Conservation (phyloP, 306 rosid genomes). For the Fragaria ananassa region DNA sequence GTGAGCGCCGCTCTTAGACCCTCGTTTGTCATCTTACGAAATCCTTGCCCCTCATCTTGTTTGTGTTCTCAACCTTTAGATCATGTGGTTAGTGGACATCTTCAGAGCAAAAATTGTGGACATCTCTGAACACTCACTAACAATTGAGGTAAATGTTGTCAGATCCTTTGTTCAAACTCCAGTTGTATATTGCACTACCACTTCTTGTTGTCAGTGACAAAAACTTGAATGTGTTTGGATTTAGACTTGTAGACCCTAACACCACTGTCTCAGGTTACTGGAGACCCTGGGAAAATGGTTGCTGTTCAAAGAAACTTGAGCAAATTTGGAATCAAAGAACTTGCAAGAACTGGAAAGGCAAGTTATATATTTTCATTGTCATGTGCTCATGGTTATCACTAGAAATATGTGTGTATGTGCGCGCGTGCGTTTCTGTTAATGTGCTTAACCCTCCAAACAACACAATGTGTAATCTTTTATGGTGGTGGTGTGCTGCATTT, state of each 20-base stretch:
- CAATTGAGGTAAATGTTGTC: conserved; percentile 46
- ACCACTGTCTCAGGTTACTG: conserved; percentile 42
- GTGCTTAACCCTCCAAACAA: not conserved
- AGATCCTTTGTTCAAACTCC: not conserved
- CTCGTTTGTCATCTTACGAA: conserved; percentile 13
- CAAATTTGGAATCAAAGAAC: conserved; percentile 54
- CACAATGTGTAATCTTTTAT: not conserved
- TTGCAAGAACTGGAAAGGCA: conserved; percentile 64
- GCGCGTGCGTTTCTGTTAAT: not conserved
- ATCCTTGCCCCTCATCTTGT: not conserved
- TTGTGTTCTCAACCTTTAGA: conserved; percentile 32
- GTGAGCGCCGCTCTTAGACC: not conserved
- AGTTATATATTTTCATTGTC: not conserved
- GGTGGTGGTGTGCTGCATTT: not conserved
- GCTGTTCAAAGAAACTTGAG: conserved; percentile 50
- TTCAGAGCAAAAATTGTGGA: conserved; percentile 56
- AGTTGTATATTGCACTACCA: not conserved
- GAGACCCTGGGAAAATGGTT: conserved; percentile 61
- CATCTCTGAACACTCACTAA: conserved; percentile 44
- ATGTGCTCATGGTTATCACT: not conserved
- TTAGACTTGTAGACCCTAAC: not conserved
- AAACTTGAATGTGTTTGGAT: conserved; percentile 6
- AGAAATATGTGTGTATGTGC: not conserved
- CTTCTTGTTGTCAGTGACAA: not conserved
- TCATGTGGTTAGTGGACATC: conserved; percentile 59